Conservation (phyloP, 306 rosid species). For the Sicyos edulis region DNA sequence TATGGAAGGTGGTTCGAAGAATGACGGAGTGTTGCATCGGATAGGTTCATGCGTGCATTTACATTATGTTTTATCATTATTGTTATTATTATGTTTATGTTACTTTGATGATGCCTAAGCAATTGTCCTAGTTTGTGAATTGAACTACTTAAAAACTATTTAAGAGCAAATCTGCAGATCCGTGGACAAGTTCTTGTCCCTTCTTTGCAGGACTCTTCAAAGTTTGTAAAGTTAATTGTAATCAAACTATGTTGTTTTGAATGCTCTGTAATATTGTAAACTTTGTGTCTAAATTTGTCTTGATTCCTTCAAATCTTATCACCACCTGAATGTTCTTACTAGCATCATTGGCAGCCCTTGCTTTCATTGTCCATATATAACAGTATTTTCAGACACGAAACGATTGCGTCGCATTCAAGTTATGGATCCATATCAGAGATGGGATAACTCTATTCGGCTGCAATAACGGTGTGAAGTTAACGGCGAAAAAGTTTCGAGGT, state of each 20-base stretch:
- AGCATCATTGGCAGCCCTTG: neutral
- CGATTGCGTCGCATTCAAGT: neutral
- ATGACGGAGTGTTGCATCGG: slow-evolving; percentile 31
- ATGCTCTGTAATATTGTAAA: slow-evolving; percentile 19
- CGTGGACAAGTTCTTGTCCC: slow-evolving; percentile 33
- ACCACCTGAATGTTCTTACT: neutral
- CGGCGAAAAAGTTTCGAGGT: neutral
- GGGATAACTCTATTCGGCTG: neutral
- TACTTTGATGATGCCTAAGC: slow-evolving; percentile 30
- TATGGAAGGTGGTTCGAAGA: slow-evolving; percentile 25
- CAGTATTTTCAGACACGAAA: slow-evolving; percentile 13
- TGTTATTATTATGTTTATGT: neutral
- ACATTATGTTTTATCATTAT: slow-evolving; percentile 16
- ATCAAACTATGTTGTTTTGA: slow-evolving; percentile 35
- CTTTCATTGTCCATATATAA: too few species aligned
- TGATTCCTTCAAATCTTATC: neutral
- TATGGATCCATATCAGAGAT: slow-evolving; percentile 8
- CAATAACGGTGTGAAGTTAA: slow-evolving; percentile 3
- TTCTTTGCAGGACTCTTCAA: slow-evolving; percentile 27
- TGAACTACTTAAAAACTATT: slow-evolving; percentile 25
- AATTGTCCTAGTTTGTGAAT: slow-evolving; percentile 28
- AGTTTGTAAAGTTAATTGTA: slow-evolving; percentile 40
- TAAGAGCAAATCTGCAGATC: slow-evolving; percentile 16
- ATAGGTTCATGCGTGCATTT: slow-evolving; percentile 31
- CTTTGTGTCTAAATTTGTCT: slow-evolving; percentile 1